Conservation (phyloP, 345 rosid genomes). For the Trapa incisa region DNA sequence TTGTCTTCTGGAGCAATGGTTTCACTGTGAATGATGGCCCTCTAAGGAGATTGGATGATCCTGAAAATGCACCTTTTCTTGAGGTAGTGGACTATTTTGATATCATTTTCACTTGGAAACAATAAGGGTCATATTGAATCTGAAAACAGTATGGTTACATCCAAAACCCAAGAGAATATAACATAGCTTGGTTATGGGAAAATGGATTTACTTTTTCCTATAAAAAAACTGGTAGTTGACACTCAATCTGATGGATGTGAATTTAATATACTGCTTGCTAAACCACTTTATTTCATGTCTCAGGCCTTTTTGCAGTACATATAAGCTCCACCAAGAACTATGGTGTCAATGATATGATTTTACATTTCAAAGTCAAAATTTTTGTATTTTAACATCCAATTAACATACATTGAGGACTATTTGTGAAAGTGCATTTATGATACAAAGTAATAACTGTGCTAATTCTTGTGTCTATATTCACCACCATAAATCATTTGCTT, state of each 20-base stretch:
- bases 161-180: not conserved
- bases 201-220: not conserved
- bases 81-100: slow-evolving; percentile 34
- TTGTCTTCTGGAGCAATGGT: slow-evolving; percentile 82
- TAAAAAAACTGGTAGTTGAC: not conserved
- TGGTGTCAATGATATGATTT: not conserved
- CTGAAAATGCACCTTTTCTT: slow-evolving; percentile 78
- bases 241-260: not conserved
- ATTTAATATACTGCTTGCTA: not conserved
- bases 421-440: not conserved
- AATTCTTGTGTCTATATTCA: not conserved
- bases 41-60: slow-evolving; percentile 79
- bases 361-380: not conserved
- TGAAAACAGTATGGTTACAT: not conserved
- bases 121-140: not conserved
- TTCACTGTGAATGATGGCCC: slow-evolving; percentile 89
- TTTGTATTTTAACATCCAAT: not conserved
- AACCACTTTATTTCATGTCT: not conserved
- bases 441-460: not conserved
- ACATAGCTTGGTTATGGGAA: not conserved
- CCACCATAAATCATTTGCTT: not conserved
- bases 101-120: not conserved
- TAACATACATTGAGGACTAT: not conserved
- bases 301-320: not conserved
- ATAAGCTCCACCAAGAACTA: not conserved